phyloP scores from a whole-genome alignment of 106 monocot species.

The Dendrobium nobile region DNA sequence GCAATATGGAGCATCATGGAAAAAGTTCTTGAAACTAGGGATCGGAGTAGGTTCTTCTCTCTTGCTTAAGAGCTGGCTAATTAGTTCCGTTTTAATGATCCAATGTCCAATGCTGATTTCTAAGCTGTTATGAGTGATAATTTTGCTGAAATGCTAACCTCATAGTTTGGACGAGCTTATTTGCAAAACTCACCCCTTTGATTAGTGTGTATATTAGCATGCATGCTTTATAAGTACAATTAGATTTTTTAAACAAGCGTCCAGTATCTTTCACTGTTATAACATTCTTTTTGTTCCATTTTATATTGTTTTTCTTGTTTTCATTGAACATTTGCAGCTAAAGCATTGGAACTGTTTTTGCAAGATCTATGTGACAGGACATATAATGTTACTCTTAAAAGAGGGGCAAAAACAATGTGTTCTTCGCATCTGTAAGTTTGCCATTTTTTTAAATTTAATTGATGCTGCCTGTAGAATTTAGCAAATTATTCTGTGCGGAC shows the following conservation, averaged over 20 bases:
- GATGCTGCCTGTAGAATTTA: not conserved
- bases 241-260: not conserved
- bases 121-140: not conserved
- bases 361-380: conserved; percentile 70
- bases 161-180: not conserved
- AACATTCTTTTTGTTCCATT: not conserved
- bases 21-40: too few species aligned
- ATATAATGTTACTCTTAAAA: conserved; percentile 53
- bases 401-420: conserved; percentile 60
- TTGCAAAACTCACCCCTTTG: not conserved
- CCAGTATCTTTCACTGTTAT: not conserved
- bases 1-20: too few species aligned
- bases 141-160: not conserved
- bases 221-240: not conserved
- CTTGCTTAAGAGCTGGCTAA: too few species aligned
- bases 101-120: too few species aligned
- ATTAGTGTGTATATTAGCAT: not conserved
- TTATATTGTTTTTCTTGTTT: not conserved
- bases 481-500: too few species aligned
- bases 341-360: conserved; percentile 77
- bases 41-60: too few species aligned
- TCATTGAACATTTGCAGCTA: conserved; percentile 35
- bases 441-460: not conserved
- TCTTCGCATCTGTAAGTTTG: conserved; percentile 61
- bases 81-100: too few species aligned